A percentile compares a stretch with the other conserved stretches of the same genome.
phyloP scores from a whole-genome alignment of 2,329 filamentous ascomycete species.

The Rhinocladiella mackenziei region DNA sequence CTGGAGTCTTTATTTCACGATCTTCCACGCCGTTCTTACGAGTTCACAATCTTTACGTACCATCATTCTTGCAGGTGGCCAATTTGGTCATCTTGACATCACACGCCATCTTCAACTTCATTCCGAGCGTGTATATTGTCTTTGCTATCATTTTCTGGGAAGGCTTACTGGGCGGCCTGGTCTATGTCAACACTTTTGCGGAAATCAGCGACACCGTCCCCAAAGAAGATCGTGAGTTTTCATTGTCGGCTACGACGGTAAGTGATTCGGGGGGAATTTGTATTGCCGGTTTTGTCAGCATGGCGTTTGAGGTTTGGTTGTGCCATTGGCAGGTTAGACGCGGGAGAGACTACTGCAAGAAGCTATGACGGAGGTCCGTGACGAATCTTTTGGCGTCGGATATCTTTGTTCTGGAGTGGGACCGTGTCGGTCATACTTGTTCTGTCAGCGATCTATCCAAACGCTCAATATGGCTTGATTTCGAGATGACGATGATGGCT shows the following conservation, averaged over 20 bases:
- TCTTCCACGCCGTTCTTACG: slow-evolving; percentile 85
- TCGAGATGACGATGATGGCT: no score
- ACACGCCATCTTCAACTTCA: slow-evolving; percentile 74
- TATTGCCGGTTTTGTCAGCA: slow-evolving; percentile 77
- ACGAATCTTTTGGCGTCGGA: no score
- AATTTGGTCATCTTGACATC: slow-evolving; percentile 71
- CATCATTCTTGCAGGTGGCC: slow-evolving; percentile 72
- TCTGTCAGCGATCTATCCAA: no score
- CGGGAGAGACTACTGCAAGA: slow-evolving; percentile 70
- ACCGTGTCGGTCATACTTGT: no score
- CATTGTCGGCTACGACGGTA: slow-evolving; percentile 81
- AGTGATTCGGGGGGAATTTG: slow-evolving; percentile 91
- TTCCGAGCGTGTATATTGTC: slow-evolving; percentile 81
- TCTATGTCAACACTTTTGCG: slow-evolving; percentile 95
- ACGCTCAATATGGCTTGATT: no score
- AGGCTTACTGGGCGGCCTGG: slow-evolving; percentile 79
- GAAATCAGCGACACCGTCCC: slow-evolving; percentile 84
- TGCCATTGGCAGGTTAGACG: slow-evolving; percentile 81
- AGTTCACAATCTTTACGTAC: slow-evolving; percentile 74
- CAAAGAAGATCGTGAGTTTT: slow-evolving; percentile 79
- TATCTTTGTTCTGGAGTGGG: no score
- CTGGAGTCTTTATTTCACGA: slow-evolving; percentile 90
- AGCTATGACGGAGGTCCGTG: slow-evolving; percentile 35
- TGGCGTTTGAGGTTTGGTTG: slow-evolving; percentile 73
- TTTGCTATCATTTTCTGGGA: slow-evolving; percentile 91